These are phyloP conservation scores for Triticum timopheevii DNA, from an alignment of 176 grass and related monocot genomes.

Conservation along the genomic window DNA sequence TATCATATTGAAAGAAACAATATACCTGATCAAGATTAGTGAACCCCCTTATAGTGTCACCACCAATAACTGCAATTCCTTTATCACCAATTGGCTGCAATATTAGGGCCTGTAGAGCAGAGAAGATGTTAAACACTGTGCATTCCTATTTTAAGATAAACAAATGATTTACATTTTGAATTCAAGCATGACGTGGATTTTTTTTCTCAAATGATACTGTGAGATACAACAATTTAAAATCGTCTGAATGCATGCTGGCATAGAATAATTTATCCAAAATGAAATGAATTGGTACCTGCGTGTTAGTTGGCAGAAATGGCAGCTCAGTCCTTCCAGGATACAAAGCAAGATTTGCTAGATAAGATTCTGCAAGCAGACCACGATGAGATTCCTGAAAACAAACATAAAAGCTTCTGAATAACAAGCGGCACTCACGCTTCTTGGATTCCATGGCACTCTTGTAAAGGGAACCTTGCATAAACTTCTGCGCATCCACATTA, in stretches of 20 bases:
- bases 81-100: slow-evolving; percentile 81
- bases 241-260: background rate
- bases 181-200: background rate
- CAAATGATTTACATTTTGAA: background rate
- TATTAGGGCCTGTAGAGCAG: slow-evolving; percentile 57
- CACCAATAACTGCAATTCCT: slow-evolving; percentile 76
- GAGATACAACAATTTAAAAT: background rate
- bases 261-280: slow-evolving; percentile 16
- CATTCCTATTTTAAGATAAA: background rate
- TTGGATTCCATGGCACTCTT: slow-evolving; percentile 63
- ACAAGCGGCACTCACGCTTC: slow-evolving; percentile 63
- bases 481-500: slow-evolving; percentile 54
- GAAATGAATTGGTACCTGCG: slow-evolving; percentile 55
- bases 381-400: slow-evolving; percentile 16
- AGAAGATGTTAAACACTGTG: background rate
- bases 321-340: slow-evolving; percentile 80
- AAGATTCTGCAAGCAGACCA: slow-evolving; percentile 63
- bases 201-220: background rate
- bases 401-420: background rate
- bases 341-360: slow-evolving; percentile 82
- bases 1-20: background rate
- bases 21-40: slow-evolving; percentile 76
- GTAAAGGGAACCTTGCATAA: slow-evolving; percentile 72
- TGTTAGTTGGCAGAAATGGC: slow-evolving; percentile 79
- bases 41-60: slow-evolving; percentile 87